phyloP scores from a whole-genome alignment of 768 basidiomycete species.

The Hygrophoropsis aurantiaca region DNA sequence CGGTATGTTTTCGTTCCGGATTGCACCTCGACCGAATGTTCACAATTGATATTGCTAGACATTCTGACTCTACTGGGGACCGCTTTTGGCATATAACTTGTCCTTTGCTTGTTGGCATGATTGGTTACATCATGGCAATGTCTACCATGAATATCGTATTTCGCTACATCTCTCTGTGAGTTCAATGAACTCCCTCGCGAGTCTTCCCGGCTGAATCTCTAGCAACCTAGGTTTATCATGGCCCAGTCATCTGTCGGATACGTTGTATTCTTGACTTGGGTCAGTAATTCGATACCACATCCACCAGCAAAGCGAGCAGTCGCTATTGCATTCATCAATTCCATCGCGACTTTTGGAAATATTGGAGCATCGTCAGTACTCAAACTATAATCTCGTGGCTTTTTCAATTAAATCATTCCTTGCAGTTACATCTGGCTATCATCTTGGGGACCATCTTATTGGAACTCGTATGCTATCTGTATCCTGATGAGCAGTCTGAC shows the following conservation, averaged over 20 bases:
- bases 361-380: conserved; percentile 70
- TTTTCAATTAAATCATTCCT: not conserved
- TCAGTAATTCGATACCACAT: conserved; percentile 62
- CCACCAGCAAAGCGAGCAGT: conserved; percentile 83
- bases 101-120: conserved; percentile 54
- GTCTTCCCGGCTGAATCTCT: not conserved
- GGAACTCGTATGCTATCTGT: conserved; percentile 72
- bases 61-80: conserved; percentile 71
- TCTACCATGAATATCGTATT: conserved; percentile 59
- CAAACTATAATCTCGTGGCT: conserved; percentile 1
- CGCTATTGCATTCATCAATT: conserved; percentile 78
- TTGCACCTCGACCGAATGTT: too few species aligned
- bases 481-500: conserved; percentile 52
- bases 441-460: conserved; percentile 69
- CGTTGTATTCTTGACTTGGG: conserved; percentile 58
- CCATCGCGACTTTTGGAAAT: conserved; percentile 79
- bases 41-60: conserved; percentile 36
- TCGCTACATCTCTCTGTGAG: conserved; percentile 65
- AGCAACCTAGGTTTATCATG: conserved; percentile 61
- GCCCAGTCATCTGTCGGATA: conserved; percentile 70
- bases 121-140: conserved; percentile 66
- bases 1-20: conserved; percentile 30
- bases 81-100: conserved; percentile 68
- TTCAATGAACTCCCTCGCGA: conserved; percentile 1
- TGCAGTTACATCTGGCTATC: conserved; percentile 63